Percentiles rank a stretch among this genome's conserved stretches.
These are phyloP conservation scores for Heliamphora exappendiculata DNA, from an alignment of 148 eudicot species.

Conservation along the genomic window DNA sequence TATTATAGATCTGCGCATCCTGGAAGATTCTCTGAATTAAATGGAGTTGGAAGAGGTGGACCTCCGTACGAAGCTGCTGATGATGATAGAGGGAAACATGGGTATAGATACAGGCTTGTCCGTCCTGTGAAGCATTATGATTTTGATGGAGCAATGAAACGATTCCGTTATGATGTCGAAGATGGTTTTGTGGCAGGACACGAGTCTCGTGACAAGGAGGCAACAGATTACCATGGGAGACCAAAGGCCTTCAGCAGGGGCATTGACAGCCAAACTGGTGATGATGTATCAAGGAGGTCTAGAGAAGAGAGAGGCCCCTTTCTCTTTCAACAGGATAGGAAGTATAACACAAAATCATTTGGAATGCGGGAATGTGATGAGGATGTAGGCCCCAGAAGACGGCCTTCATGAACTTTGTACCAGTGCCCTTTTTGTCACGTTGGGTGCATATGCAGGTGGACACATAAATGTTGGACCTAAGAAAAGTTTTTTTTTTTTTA, in stretches of 20 bases:
- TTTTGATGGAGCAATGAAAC: conserved; percentile 24
- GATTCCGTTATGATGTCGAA: conserved; percentile 20
- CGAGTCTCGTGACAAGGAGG: conserved; percentile 25
- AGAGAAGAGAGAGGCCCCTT: conserved; percentile 24
- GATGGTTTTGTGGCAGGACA: conserved; percentile 20
- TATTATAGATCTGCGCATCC: conserved; percentile 14
- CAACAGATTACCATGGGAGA: conserved; percentile 28
- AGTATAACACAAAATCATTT: conserved; percentile 23
- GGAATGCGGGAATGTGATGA: neutral
- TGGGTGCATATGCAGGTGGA: neutral
- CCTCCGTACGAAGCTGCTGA: conserved; percentile 26
- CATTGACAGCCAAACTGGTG: conserved; percentile 23
- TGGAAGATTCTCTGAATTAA: conserved; percentile 24
- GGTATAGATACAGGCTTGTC: conserved; percentile 14
- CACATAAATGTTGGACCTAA: neutral
- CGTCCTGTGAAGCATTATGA: conserved; percentile 21
- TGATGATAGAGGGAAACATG: conserved; percentile 27
- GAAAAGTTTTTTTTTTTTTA: neutral
- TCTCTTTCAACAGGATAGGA: conserved; percentile 21
- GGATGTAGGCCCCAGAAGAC: neutral
- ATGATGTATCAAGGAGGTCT: conserved; percentile 28
- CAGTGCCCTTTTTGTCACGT: neutral
- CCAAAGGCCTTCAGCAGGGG: conserved; percentile 16
- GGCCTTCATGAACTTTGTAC: neutral
- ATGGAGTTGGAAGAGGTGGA: conserved; percentile 23